phyloP scores from a whole-genome alignment of 75 land plant genomes.

The Isoetes taiwanensis region DNA sequence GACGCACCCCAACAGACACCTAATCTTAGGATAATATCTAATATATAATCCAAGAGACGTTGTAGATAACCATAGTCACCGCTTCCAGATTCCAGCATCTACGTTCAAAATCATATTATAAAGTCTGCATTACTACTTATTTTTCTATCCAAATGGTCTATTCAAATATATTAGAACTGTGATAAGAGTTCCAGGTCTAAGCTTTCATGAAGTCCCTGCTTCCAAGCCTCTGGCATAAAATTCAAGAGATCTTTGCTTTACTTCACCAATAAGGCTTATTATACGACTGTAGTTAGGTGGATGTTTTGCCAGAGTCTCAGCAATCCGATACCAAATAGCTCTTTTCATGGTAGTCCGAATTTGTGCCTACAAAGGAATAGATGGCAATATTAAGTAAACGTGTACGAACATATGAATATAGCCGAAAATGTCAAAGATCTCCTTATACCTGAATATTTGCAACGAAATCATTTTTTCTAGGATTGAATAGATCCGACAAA shows the following conservation, averaged over 20 bases:
- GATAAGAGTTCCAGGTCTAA: slow-evolving; percentile 68
- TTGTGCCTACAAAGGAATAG: slow-evolving; percentile 46
- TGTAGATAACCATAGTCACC: slow-evolving; percentile 58
- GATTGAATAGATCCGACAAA: no score
- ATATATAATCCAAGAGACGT: slow-evolving; percentile 52
- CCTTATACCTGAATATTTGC: no score
- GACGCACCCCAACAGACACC: no score
- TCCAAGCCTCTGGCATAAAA: slow-evolving; percentile 75
- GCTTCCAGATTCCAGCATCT: slow-evolving; percentile 73
- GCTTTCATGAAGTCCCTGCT: slow-evolving; percentile 48
- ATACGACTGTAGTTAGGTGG: slow-evolving; percentile 47
- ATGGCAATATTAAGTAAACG: no score
- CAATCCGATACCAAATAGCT: slow-evolving; percentile 84
- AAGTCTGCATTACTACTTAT: no score
- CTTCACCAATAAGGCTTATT: slow-evolving; percentile 50
- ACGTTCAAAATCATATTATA: no score
- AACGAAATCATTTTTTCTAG: no score
- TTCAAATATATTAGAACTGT: slow-evolving; percentile 63
- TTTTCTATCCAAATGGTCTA: no score
- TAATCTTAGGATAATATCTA: slow-evolving; percentile 51
- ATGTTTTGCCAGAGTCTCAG: slow-evolving; percentile 35
- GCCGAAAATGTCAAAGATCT: no score
- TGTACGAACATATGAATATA: no score
- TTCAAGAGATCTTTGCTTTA: slow-evolving; percentile 56
- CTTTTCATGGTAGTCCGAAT: slow-evolving; percentile 74